These are phyloP conservation scores for Pythium brassicae DNA, from an alignment of 352 stramenopile species.

Conservation along the genomic window DNA sequence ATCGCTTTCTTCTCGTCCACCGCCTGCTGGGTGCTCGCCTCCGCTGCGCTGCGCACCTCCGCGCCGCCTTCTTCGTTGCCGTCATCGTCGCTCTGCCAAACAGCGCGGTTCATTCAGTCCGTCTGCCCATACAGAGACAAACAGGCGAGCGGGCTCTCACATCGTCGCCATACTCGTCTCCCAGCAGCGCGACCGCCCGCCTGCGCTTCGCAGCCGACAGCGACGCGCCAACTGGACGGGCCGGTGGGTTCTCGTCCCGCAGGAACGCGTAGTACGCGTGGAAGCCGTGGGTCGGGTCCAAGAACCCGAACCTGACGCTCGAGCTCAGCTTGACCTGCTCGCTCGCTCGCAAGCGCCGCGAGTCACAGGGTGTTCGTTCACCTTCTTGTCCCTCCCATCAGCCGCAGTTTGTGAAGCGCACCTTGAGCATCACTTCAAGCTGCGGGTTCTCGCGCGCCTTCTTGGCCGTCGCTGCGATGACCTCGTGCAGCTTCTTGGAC, in stretches of 20 bases:
- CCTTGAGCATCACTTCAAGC: constrained; percentile 46
- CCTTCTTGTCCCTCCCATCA: too few relatives aligned
- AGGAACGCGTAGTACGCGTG: constrained; percentile 47
- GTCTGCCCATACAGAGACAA: background rate
- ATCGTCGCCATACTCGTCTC: constrained; percentile 33
- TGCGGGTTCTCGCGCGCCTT: constrained; percentile 34
- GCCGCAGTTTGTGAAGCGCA: too few relatives aligned
- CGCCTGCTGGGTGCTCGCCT: constrained; percentile 1
- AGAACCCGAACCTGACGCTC: constrained; percentile 35
- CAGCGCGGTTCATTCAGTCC: background rate
- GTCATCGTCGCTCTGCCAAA: constrained; percentile 21
- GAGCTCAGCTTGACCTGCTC: constrained; percentile 22
- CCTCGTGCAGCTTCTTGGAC: constrained; percentile 36
- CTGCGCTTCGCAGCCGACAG: background rate
- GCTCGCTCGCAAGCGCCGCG: too few relatives aligned
- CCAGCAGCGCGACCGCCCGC: constrained; percentile 20
- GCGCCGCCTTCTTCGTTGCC: constrained; percentile 1
- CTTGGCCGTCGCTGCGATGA: constrained; percentile 39
- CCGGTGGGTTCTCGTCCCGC: constrained; percentile 27
- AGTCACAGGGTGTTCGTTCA: too few relatives aligned
- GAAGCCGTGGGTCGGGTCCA: constrained; percentile 23
- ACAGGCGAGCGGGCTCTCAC: too few relatives aligned
- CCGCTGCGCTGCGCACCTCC: constrained; percentile 4
- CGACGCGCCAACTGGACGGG: background rate
- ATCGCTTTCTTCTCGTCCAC: constrained; percentile 10